These are phyloP conservation scores for Aspergillus quadricinctus DNA, from an alignment of 2,329 filamentous ascomycete species.

Conservation along the genomic window DNA sequence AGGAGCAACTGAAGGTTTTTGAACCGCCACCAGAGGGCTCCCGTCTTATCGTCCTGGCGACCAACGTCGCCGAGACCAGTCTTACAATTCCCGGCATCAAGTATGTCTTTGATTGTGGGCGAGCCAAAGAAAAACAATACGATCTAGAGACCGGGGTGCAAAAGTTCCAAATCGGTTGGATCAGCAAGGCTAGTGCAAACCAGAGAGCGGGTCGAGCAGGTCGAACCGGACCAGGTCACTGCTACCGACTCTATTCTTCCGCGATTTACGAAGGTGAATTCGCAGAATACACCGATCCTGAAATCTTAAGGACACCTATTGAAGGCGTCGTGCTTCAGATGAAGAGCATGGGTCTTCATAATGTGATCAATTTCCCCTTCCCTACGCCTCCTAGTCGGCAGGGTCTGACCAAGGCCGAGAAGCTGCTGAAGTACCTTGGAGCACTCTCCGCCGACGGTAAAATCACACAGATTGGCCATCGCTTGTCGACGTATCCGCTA, in stretches of 20 bases:
- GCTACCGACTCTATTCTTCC: constrained; percentile 90
- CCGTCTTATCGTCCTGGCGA: constrained; percentile 82
- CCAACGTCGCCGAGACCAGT: constrained; percentile 95
- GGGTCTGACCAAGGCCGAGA: constrained; percentile 77
- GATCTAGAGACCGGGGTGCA: constrained; percentile 87
- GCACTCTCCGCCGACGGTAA: constrained; percentile 68
- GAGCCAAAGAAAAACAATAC: constrained; percentile 88
- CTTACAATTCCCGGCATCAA: constrained; percentile 92
- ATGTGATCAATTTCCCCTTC: constrained; percentile 92
- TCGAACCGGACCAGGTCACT: constrained; percentile 91
- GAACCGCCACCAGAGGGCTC: constrained; percentile 76
- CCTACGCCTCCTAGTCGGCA: constrained; percentile 79
- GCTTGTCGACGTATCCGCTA: constrained; percentile 84
- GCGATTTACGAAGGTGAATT: constrained; percentile 89
- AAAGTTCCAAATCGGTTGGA: constrained; percentile 92
- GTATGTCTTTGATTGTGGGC: constrained; percentile 92
- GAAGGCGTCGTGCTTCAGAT: constrained; percentile 90
- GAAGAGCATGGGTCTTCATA: constrained; percentile 88
- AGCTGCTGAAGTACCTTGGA: constrained; percentile 77
- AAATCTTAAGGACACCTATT: constrained; percentile 85
- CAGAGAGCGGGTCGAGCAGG: constrained; percentile 92
- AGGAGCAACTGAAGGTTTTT: constrained; percentile 87
- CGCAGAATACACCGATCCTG: constrained; percentile 76
- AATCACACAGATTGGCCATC: constrained; percentile 73
- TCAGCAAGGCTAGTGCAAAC: constrained; percentile 92